Percentiles rank a stretch among this genome's conserved stretches.
Conservation (phyloP, 2,329 filamentous ascomycete genomes). For the Alternaria solani region DNA sequence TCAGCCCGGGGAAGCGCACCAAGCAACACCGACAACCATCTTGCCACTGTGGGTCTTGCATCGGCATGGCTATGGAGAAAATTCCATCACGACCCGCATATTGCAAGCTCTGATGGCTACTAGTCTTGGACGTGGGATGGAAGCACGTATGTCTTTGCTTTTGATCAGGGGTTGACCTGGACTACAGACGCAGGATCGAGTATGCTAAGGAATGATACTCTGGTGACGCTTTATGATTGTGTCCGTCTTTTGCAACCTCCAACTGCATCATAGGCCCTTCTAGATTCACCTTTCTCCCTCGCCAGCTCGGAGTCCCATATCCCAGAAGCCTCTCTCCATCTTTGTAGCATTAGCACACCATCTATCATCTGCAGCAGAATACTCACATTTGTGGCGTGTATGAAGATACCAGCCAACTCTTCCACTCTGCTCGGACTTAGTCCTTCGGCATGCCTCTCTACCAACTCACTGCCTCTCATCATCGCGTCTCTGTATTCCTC, state of each 20-base stretch:
- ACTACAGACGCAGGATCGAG: background rate
- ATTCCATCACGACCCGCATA: background rate
- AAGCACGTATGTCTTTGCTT: background rate
- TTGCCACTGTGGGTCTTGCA: constrained; percentile 10
- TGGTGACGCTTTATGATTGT: background rate
- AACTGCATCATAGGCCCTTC: background rate
- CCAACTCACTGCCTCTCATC: constrained; percentile 70
- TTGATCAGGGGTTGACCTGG: background rate
- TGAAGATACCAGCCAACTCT: constrained; percentile 83
- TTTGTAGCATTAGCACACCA: constrained; percentile 46
- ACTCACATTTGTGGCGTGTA: constrained; percentile 82
- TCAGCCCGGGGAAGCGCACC: constrained; percentile 14
- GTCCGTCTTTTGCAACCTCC: background rate
- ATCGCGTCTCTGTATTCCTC: constrained; percentile 81
- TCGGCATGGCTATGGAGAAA: background rate
- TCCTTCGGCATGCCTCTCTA: constrained; percentile 77
- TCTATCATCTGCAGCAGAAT: background rate
- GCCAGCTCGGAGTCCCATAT: constrained; percentile 63
- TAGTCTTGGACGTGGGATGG: background rate
- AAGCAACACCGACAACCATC: constrained; percentile 9
- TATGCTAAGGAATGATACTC: background rate
- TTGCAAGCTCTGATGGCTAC: background rate
- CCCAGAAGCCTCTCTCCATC: constrained; percentile 80
- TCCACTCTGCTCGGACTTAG: constrained; percentile 80
- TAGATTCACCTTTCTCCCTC: background rate